Conservation (phyloP, 495 filamentous ascomycete species). For the Penicillium taxi region DNA sequence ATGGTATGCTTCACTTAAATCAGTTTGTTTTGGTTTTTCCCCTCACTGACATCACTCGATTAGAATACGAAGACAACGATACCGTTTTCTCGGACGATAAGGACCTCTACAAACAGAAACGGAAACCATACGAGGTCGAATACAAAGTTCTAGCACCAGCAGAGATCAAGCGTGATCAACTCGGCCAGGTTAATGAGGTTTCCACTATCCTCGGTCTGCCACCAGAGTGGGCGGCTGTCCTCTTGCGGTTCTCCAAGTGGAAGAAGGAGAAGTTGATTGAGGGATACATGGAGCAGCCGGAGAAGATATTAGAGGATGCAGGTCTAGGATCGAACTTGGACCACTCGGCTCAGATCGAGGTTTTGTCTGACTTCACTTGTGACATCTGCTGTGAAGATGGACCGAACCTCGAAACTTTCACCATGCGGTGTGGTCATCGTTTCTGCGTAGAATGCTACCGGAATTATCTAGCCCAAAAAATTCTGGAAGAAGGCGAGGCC, state of each 20-base stretch:
- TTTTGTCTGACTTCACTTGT: conserved; percentile 71
- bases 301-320: conserved; percentile 72
- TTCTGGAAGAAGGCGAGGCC: conserved; percentile 88
- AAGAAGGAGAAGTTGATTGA: conserved; percentile 93
- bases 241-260: conserved; percentile 84
- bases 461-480: conserved; percentile 86
- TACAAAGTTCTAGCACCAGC: conserved; percentile 70
- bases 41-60: background rate
- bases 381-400: conserved; percentile 95
- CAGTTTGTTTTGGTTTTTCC: background rate
- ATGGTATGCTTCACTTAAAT: conserved; percentile 47
- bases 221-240: conserved; percentile 79
- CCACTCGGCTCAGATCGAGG: conserved; percentile 57
- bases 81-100: conserved; percentile 69
- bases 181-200: conserved; percentile 77
- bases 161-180: conserved; percentile 77
- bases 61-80: conserved; percentile 73
- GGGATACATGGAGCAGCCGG: conserved; percentile 80
- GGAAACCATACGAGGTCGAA: conserved; percentile 73
- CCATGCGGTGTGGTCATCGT: conserved; percentile 93
- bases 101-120: conserved; percentile 59
- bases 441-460: conserved; percentile 91
- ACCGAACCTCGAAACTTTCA: conserved; percentile 72
- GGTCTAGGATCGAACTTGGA: conserved; percentile 64
- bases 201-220: conserved; percentile 79